Evolutionary conservation across 768 basidiomycete genomes (phyloP).

Genomic region (Kwoniella sp.): DNA sequence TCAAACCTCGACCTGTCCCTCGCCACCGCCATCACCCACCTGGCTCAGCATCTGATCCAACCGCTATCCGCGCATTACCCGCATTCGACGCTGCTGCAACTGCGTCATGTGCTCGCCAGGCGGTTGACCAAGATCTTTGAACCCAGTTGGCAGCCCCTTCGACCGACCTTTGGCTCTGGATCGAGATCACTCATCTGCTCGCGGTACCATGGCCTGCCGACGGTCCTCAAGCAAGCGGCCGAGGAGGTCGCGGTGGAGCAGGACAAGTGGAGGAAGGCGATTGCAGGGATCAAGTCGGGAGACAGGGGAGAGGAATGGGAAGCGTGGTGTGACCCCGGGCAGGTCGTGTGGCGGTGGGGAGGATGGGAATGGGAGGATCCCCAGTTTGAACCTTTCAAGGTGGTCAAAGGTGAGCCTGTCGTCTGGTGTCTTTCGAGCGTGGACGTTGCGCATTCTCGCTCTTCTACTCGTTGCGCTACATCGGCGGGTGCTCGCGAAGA

Average conservation of each 20-base stretch:
- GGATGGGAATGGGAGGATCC: constrained; percentile 49
- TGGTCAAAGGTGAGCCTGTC: constrained; percentile 36
- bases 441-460: background rate
- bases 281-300: constrained; percentile 19
- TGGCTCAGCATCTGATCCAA: constrained; percentile 34
- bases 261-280: constrained; percentile 32
- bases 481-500: too few species aligned
- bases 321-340: constrained; percentile 50
- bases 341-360: constrained; percentile 47
- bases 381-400: constrained; percentile 40
- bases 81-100: constrained; percentile 19
- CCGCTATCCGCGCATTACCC: constrained; percentile 34
- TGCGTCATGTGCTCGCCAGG: constrained; percentile 22
- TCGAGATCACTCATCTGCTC: constrained; percentile 45
- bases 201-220: constrained; percentile 34
- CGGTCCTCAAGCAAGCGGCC: constrained; percentile 31
- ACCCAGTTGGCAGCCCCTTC: constrained; percentile 41
- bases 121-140: constrained; percentile 20
- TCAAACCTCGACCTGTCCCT: constrained; percentile 26
- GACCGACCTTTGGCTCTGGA: constrained; percentile 43
- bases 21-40: constrained; percentile 29
- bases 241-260: constrained; percentile 23
- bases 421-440: background rate
- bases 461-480: too few species aligned
- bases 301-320: constrained; percentile 45